Percentiles rank a stretch among this genome's conserved stretches.
Conservation (phyloP, 306 rosid species). For the Notholithocarpus densiflorus region DNA sequence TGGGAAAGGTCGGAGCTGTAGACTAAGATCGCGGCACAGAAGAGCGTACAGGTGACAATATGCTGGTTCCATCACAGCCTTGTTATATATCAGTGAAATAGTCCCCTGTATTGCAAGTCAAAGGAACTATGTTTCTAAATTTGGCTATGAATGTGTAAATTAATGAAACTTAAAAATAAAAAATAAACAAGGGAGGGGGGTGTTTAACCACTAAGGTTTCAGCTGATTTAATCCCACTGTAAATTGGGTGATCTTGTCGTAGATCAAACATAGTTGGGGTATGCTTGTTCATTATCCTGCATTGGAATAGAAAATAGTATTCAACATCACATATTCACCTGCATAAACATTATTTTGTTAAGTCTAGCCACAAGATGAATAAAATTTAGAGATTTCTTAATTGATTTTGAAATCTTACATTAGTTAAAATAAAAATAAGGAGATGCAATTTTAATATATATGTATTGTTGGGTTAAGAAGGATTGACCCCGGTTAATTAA, state of each 20-base stretch:
- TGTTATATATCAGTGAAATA: slow-evolving; percentile 76
- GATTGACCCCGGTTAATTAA: too few relatives aligned
- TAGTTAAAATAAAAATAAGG: too few relatives aligned
- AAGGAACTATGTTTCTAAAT: neutral
- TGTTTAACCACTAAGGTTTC: slow-evolving; percentile 70
- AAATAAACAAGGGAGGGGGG: neutral
- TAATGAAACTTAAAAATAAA: slow-evolving; percentile 10
- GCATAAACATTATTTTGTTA: too few relatives aligned
- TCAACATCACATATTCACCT: too few relatives aligned
- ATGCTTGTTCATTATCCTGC: slow-evolving; percentile 87
- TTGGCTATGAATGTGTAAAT: slow-evolving; percentile 4
- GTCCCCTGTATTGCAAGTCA: slow-evolving; percentile 64
- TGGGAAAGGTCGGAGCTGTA: slow-evolving; percentile 79
- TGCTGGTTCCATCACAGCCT: slow-evolving; percentile 96
- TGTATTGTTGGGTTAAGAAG: too few relatives aligned
- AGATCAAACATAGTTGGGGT: slow-evolving; percentile 96
- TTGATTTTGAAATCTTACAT: too few relatives aligned
- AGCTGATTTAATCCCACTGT: slow-evolving; percentile 85
- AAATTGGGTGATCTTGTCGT: slow-evolving; percentile 83
- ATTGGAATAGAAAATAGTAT: neutral
- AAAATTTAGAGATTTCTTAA: too few relatives aligned
- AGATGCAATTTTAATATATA: too few relatives aligned
- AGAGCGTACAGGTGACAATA: slow-evolving; percentile 95
- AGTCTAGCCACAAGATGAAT: too few relatives aligned
- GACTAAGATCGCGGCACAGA: slow-evolving; percentile 77